Evolutionary conservation across 2,329 filamentous ascomycete genomes (phyloP).

Genomic region (Cladosporium halotolerans): DNA sequence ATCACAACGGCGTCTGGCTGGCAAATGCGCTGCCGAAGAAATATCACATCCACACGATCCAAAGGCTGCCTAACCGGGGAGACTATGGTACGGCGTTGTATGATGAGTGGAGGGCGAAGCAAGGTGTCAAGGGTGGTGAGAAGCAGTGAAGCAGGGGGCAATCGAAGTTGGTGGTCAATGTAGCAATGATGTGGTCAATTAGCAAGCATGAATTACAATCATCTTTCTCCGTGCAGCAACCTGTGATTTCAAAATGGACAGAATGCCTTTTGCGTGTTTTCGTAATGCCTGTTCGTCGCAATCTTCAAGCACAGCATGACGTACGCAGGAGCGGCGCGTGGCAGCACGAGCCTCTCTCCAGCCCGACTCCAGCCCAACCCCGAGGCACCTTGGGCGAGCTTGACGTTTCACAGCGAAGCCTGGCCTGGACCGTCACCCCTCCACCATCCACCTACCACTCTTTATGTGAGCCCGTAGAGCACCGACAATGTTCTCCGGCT

Average conservation of each 20-base stretch:
- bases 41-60: conserved; percentile 70
- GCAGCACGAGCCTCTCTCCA: neutral
- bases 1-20: conserved; percentile 71
- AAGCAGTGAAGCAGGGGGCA: neutral
- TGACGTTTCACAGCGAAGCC: neutral
- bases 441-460: neutral
- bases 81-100: conserved; percentile 6
- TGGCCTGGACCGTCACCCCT: neutral
- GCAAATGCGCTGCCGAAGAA: conserved; percentile 65
- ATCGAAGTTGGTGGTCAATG: too few relatives aligned
- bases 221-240: too few relatives aligned
- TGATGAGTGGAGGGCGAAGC: conserved; percentile 3
- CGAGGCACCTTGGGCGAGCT: neutral
- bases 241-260: too few relatives aligned
- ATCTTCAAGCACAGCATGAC: neutral
- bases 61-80: conserved; percentile 65
- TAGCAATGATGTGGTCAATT: too few relatives aligned
- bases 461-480: neutral
- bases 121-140: neutral
- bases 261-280: too few relatives aligned
- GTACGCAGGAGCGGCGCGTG: neutral
- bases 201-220: too few relatives aligned
- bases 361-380: neutral
- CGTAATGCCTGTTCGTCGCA: too few relatives aligned
- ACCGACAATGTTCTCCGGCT: conserved; percentile 75